phyloP scores from a whole-genome alignment of 1,139 yeast genomes.

The Entelexis sorbosivorans region DNA sequence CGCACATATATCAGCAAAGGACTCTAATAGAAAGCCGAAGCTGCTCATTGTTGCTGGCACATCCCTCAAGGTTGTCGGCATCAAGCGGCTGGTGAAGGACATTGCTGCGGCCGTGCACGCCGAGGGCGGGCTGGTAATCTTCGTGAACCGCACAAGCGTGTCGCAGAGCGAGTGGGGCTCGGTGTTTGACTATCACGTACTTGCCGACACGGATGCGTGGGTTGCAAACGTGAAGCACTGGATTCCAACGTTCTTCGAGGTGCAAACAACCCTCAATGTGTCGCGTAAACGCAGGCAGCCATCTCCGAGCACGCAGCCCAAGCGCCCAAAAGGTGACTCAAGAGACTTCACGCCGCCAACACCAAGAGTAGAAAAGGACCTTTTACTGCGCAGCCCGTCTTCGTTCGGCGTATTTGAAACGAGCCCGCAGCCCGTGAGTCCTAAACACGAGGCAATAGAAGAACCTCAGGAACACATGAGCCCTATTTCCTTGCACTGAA shows the following conservation, averaged over 20 bases:
- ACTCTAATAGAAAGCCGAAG: constrained; percentile 48
- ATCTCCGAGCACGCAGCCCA: background rate
- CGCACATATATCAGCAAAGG: constrained; percentile 48
- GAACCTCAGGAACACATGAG: constrained; percentile 6
- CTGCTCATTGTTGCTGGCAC: constrained; percentile 64
- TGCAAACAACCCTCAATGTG: constrained; percentile 18
- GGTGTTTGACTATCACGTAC: constrained; percentile 58
- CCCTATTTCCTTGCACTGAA: background rate
- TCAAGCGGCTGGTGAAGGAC: constrained; percentile 51
- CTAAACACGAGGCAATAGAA: background rate
- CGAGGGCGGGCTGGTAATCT: constrained; percentile 48
- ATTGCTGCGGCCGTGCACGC: constrained; percentile 50
- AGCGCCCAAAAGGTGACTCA: background rate
- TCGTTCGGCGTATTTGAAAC: constrained; percentile 1
- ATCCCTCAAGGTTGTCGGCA: constrained; percentile 63
- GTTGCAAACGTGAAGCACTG: constrained; percentile 43
- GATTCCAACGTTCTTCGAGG: constrained; percentile 44
- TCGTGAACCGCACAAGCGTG: constrained; percentile 48
- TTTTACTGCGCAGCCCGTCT: background rate
- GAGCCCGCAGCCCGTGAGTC: constrained; percentile 2
- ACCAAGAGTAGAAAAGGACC: background rate
- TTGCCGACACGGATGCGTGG: constrained; percentile 76
- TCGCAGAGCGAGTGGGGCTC: constrained; percentile 43
- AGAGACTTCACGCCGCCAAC: background rate
- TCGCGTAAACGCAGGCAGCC: constrained; percentile 12